A percentile compares a stretch with the other conserved stretches of the same genome.
Evolutionary conservation across 2,329 filamentous ascomycete species (phyloP).

Genomic region (Verticillium dahliae): DNA sequence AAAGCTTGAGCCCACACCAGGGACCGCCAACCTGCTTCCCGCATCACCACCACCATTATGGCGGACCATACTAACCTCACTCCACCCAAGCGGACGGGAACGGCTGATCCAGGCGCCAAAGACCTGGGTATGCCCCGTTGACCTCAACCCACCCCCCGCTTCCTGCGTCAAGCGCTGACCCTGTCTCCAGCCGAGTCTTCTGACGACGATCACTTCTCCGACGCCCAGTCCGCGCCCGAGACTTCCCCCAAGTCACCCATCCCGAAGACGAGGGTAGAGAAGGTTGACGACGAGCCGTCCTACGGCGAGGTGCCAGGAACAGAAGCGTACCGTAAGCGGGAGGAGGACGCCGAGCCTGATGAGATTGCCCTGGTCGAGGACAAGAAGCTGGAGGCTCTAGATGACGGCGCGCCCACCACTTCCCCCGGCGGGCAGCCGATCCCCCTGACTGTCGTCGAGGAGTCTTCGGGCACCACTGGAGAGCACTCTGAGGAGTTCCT

Average conservation of each 20-base stretch:
- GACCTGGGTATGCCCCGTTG: constrained; percentile 41
- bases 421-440: constrained; percentile 30
- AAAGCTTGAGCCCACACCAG: background rate
- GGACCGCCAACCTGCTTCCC: background rate
- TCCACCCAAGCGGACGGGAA: constrained; percentile 31
- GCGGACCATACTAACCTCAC: constrained; percentile 29
- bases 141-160: background rate
- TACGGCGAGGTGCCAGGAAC: constrained; percentile 59
- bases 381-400: constrained; percentile 12
- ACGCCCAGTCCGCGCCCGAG: constrained; percentile 49
- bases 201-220: constrained; percentile 65
- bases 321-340: constrained; percentile 47
- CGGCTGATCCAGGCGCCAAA: constrained; percentile 51
- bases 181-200: constrained; percentile 37
- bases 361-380: constrained; percentile 45
- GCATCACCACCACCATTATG: constrained; percentile 13
- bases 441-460: constrained; percentile 47
- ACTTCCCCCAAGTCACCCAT: constrained; percentile 44
- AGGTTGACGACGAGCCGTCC: constrained; percentile 49
- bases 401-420: constrained; percentile 12
- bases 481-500: constrained; percentile 37
- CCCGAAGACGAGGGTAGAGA: constrained; percentile 53
- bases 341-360: constrained; percentile 52
- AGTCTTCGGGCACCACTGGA: constrained; percentile 37
- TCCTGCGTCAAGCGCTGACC: background rate